A percentile compares a stretch with the other conserved stretches of the same genome.
These are phyloP conservation scores for Ascochyta fabae DNA, from an alignment of 2,329 filamentous ascomycete species.

Conservation along the genomic window DNA sequence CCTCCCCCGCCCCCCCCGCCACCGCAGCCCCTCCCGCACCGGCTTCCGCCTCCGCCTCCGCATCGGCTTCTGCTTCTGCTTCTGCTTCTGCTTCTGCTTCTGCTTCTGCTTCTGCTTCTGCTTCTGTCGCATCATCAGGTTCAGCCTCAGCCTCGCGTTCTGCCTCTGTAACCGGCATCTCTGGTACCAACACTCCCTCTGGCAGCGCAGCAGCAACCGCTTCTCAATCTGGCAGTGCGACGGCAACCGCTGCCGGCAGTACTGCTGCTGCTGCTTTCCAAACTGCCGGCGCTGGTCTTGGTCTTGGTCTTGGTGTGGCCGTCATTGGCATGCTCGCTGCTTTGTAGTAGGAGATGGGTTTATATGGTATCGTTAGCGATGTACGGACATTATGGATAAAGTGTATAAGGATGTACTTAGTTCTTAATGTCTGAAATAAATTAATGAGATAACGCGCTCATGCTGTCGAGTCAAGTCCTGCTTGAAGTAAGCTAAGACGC, in stretches of 20 bases:
- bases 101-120: background rate
- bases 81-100: slow-evolving; percentile 15
- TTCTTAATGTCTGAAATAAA: too few species aligned
- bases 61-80: slow-evolving; percentile 19
- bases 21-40: too few species aligned
- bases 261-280: slow-evolving; percentile 33
- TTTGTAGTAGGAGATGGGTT: slow-evolving; percentile 32
- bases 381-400: background rate
- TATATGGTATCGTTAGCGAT: background rate
- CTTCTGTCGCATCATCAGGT: background rate
- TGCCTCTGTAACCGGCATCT: slow-evolving; percentile 6
- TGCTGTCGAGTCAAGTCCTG: too few species aligned
- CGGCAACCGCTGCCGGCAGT: slow-evolving; percentile 13
- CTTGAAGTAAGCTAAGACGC: too few species aligned
- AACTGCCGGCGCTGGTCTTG: slow-evolving; percentile 32
- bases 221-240: slow-evolving; percentile 11
- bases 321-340: slow-evolving; percentile 37
- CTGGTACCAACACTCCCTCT: slow-evolving; percentile 13
- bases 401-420: background rate
- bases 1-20: too few species aligned
- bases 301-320: slow-evolving; percentile 36
- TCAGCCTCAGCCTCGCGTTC: slow-evolving; percentile 8
- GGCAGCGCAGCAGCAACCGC: slow-evolving; percentile 12
- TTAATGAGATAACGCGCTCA: background rate
- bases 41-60: too few species aligned